Percentiles rank a stretch among this genome's conserved stretches.
Evolutionary conservation across 2,329 filamentous ascomycete genomes (phyloP).

Genomic region (Aquanectria penicillioides): DNA sequence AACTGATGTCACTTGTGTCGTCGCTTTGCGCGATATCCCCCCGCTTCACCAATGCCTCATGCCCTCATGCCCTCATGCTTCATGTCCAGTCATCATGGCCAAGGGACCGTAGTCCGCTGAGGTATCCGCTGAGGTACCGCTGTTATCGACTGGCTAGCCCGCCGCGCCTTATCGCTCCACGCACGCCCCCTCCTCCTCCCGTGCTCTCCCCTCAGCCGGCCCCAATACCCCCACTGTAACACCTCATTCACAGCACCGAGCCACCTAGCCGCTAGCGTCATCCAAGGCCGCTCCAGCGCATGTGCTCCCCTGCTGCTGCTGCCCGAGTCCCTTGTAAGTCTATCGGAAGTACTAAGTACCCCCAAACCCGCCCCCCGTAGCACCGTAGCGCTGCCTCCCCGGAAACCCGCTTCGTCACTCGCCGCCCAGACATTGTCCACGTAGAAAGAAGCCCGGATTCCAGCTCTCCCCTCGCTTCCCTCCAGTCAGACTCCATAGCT

Average conservation of each 20-base stretch:
- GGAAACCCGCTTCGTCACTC: slow-evolving; percentile 29
- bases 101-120: background rate
- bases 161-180: slow-evolving; percentile 29
- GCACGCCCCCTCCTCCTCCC: slow-evolving; percentile 10
- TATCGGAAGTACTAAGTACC: background rate
- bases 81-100: slow-evolving; percentile 2
- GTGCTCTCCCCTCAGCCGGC: slow-evolving; percentile 9
- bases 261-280: slow-evolving; percentile 24
- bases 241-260: slow-evolving; percentile 4
- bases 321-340: slow-evolving; percentile 15
- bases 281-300: slow-evolving; percentile 27
- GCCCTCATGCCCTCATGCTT: slow-evolving; percentile 4
- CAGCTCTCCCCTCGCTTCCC: too few species aligned
- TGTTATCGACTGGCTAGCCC: slow-evolving; percentile 25
- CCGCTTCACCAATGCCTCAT: slow-evolving; percentile 13
- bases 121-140: slow-evolving; percentile 19
- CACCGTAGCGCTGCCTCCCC: slow-evolving; percentile 7
- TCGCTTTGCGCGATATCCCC: slow-evolving; percentile 9
- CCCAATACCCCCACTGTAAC: slow-evolving; percentile 1
- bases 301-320: slow-evolving; percentile 25
- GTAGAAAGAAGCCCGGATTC: too few species aligned
- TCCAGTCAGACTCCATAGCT: background rate
- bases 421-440: background rate
- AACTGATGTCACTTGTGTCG: slow-evolving; percentile 13
- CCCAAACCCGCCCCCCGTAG: too few species aligned